Base-by-base conservation (phyloP, 148 eudicot species). In the Rhododendron mucronatum region DNA sequence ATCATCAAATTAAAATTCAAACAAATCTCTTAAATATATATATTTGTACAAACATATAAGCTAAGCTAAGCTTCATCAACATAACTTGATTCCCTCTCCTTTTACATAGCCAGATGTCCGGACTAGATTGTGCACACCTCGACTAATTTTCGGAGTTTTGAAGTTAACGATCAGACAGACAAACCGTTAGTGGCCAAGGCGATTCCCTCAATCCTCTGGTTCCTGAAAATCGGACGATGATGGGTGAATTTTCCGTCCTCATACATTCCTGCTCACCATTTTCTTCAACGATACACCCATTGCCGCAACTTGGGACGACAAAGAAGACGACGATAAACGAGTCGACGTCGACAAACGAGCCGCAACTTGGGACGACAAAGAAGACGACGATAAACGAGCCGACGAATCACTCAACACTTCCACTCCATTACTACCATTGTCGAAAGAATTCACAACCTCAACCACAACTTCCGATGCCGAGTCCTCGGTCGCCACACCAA, bases 221-320 rank as follows among this genome's bases (percentile, higher is more conserved):
- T 35, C 53, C 12, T 53, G 61, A 16, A 37, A 81, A 55, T 13
- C 78, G 1, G 44, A 30, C 23, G 75, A 28, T 13, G 92, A 88
- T 14, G 94, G 91, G 80, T 84, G 78, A 84, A 87, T 83, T 71
- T 86, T 87, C n/a, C 59, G 65, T 81, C 81, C 90, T 12, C 87
- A 89, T 69, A 87, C 84, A 78, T 63, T 92, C 85, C 90, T 88
- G 71, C 89, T 88, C 85, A 89, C 35, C 69, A 92, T 84, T 77
- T 78, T 86, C 83, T 82, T 82, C 5, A 87, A 79, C 8, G 92
- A 89, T n/a, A 81, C 91, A 57, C 88, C 88, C 37, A 82, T 51
- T 14, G 76, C 50, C 45, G 82, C 71, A 47, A 77, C 84, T 87
- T 84, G 84, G 12, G 88, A 76, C 11, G 88, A 26, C 26, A 69